Evolutionary conservation across 768 basidiomycete species (phyloP), one percentile per base, ranked within the genome.

Genomic region (Serendipita sp.): DNA sequence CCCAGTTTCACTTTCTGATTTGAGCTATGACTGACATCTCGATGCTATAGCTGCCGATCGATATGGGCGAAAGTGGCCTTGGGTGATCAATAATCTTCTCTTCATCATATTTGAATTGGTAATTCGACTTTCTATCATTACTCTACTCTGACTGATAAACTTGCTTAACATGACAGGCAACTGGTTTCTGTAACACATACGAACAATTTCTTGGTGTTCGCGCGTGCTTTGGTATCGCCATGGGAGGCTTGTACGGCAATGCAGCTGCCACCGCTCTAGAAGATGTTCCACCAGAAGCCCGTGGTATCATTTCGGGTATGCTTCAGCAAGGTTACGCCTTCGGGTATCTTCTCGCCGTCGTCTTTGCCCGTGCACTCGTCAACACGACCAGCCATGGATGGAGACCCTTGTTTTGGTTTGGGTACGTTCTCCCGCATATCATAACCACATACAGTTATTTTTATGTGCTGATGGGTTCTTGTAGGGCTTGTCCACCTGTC

Each of bases 11-110:
- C 23, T 23, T 23, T 23, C 23, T 23, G 23, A 23, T 23, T 23
- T 23, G 23, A 23, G 41, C 41, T 41, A 13, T 41, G 41, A 23
- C 46, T 76, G 76, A 65, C 91, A 58, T 13, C 75, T 92, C 68
- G 93, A 95, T 68, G 92, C 91, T 52, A 72, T 92, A 47, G 69
- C 86, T n/a, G 88, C 88, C 1, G 94, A 96, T 72, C 83, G 94
- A 2, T 95, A 78, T 72, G 94, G 94, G 3, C 82, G 94, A 34
- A 95, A 94, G 78, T 98, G 92, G 92, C 92, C 92, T 3, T 78
- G 94, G 3, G 83, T 95, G 34, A 68, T 70, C 68, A 93, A 92
- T 72, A 78, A 94, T 23, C 51, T 91, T 30, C 71, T 93, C 54
- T 81, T 91, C 67, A 78, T 81, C 13, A 72, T 80, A 3, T 81